These are phyloP conservation scores for Fusarium paranaense DNA, from an alignment of 2,329 filamentous ascomycete genomes.

Conservation along the genomic window DNA sequence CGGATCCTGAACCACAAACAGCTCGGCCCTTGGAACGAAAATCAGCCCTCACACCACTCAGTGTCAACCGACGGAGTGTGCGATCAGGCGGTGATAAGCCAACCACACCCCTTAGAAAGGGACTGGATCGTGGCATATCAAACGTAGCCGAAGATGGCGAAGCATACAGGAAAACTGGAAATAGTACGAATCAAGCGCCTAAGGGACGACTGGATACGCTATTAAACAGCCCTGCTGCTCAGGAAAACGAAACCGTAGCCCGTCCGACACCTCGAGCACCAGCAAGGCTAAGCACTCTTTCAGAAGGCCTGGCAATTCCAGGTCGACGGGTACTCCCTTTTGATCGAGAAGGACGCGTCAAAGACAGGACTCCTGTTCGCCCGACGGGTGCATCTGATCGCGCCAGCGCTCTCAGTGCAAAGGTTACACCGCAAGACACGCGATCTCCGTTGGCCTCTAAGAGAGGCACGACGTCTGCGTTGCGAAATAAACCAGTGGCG, in stretches of 20 bases:
- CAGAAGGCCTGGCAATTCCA: constrained; percentile 49
- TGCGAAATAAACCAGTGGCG: constrained; percentile 68
- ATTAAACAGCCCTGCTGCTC: constrained; percentile 46
- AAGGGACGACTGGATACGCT: constrained; percentile 50
- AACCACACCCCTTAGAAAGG: constrained; percentile 33
- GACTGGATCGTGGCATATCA: constrained; percentile 53
- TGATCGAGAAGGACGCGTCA: constrained; percentile 27
- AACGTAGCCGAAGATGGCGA: constrained; percentile 63
- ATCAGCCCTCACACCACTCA: constrained; percentile 53
- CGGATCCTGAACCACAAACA: constrained; percentile 31
- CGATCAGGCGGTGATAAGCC: constrained; percentile 40
- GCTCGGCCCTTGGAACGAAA: constrained; percentile 30
- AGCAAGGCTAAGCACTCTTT: constrained; percentile 19
- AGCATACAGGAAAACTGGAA: constrained; percentile 40
- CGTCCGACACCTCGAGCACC: constrained; percentile 41
- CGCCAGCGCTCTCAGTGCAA: constrained; percentile 8
- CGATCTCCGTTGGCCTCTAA: constrained; percentile 30
- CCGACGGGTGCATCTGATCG: constrained; percentile 14
- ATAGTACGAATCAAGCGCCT: constrained; percentile 16
- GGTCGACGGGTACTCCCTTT: constrained; percentile 58
- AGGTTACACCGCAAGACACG: constrained; percentile 17
- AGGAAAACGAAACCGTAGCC: constrained; percentile 40
- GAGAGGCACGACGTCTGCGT: constrained; percentile 48
- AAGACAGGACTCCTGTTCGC: constrained; percentile 25
- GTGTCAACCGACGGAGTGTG: constrained; percentile 47